Evolutionary conservation across 306 rosid species (phyloP).

Genomic region (Vigna mungo): DNA sequence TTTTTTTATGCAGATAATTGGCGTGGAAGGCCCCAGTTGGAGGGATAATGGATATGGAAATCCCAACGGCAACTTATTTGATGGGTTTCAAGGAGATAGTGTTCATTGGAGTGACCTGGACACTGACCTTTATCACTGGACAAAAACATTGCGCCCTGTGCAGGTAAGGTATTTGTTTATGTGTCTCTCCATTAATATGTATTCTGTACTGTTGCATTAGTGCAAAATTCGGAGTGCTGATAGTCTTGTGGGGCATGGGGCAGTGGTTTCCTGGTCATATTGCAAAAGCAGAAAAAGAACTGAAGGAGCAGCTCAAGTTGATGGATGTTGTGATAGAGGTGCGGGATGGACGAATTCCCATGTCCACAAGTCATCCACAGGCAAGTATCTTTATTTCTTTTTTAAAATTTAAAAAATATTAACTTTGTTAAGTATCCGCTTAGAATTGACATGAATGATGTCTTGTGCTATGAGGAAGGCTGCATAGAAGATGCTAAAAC

Average conservation of each 20-base stretch:
- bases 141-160: constrained; percentile 81
- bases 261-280: constrained; percentile 99
- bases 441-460: background rate
- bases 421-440: background rate
- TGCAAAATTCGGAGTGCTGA: constrained; percentile 35
- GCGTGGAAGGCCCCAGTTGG: constrained; percentile 60
- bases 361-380: constrained; percentile 96
- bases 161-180: constrained; percentile 77
- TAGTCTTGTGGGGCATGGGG: constrained; percentile 40
- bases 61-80: constrained; percentile 31
- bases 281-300: constrained; percentile 94
- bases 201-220: background rate
- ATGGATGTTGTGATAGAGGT: constrained; percentile 97
- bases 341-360: constrained; percentile 89
- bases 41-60: constrained; percentile 51
- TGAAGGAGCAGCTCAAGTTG: constrained; percentile 84
- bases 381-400: constrained; percentile 34
- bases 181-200: background rate
- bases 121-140: constrained; percentile 86
- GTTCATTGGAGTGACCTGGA: constrained; percentile 74
- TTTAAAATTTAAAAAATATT: background rate
- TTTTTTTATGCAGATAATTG: constrained; percentile 69
- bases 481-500: background rate
- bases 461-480: background rate
- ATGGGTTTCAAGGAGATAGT: constrained; percentile 47